phyloP scores from a whole-genome alignment of 441 rosid genomes.

The Populus trichocarpa region DNA sequence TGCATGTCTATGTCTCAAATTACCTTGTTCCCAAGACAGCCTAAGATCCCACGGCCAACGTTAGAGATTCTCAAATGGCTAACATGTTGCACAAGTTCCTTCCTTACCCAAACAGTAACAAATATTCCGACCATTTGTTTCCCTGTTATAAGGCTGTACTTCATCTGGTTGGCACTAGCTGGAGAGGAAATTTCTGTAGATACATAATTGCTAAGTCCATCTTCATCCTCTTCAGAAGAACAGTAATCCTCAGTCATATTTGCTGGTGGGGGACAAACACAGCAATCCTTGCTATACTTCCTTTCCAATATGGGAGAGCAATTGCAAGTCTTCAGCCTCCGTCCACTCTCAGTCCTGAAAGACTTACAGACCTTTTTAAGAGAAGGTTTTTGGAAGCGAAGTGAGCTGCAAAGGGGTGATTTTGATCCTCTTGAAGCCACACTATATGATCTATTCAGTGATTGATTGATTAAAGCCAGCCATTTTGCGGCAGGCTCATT shows the following conservation, averaged over 20 bases:
- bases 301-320: slow-evolving; percentile 47
- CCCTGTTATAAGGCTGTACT: slow-evolving; percentile 64
- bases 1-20: not conserved
- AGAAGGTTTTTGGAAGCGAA: slow-evolving; percentile 72
- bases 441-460: slow-evolving; percentile 41
- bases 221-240: slow-evolving; percentile 46
- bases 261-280: slow-evolving; percentile 47
- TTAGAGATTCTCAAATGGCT: slow-evolving; percentile 75
- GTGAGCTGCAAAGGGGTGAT: slow-evolving; percentile 27
- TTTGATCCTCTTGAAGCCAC: slow-evolving; percentile 33
- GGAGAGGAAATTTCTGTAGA: slow-evolving; percentile 25
- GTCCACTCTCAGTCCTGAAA: slow-evolving; percentile 57
- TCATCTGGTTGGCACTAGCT: slow-evolving; percentile 35
- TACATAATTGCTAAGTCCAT: slow-evolving; percentile 27
- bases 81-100: slow-evolving; percentile 69
- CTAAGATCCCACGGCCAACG: slow-evolving; percentile 86
- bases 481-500: slow-evolving; percentile 95
- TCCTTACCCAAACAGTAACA: slow-evolving; percentile 74
- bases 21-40: slow-evolving; percentile 93
- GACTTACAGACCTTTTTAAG: slow-evolving; percentile 64
- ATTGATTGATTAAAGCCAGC: slow-evolving; percentile 76
- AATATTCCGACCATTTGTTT: slow-evolving; percentile 98
- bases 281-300: slow-evolving; percentile 34
- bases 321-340: slow-evolving; percentile 76
- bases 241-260: slow-evolving; percentile 42